These are phyloP conservation scores for Colletotrichum tabaci DNA, from an alignment of 2,329 filamentous ascomycete genomes.

Conservation along the genomic window DNA sequence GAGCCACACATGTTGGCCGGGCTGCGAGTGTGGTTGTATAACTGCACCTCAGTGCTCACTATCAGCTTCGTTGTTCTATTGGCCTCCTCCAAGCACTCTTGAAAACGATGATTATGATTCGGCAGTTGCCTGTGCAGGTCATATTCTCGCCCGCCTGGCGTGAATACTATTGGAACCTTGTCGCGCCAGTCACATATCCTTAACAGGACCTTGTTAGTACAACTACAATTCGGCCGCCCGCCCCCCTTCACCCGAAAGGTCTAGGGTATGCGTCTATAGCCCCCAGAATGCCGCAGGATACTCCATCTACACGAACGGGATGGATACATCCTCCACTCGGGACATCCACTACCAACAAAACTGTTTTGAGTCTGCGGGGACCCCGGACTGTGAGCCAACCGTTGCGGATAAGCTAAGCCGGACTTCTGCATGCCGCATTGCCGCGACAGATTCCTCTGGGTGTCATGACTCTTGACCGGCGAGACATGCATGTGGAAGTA, in stretches of 20 bases:
- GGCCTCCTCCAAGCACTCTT: neutral
- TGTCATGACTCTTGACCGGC: neutral
- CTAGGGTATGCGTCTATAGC: neutral
- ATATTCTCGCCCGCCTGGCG: neutral
- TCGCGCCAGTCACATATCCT: neutral
- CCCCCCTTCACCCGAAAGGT: neutral
- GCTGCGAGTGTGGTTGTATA: neutral
- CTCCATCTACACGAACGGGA: neutral
- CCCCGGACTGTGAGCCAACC: neutral
- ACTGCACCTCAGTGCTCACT: neutral
- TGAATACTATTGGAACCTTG: neutral
- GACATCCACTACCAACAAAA: slow-evolving; percentile 19
- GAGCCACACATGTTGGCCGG: neutral
- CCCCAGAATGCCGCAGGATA: neutral
- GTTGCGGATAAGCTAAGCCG: neutral
- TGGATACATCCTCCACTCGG: neutral
- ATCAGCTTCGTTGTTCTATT: neutral
- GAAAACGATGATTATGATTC: slow-evolving; percentile 23
- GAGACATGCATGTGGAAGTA: too few relatives aligned
- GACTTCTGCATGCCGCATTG: slow-evolving; percentile 7
- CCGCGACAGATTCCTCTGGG: neutral
- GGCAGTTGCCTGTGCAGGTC: neutral
- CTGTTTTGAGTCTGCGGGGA: slow-evolving; percentile 14
- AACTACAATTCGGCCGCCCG: neutral
- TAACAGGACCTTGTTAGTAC: neutral